Evolutionary conservation across 257 asterid species (phyloP).

Genomic region (Voacanga thouarsii): DNA sequence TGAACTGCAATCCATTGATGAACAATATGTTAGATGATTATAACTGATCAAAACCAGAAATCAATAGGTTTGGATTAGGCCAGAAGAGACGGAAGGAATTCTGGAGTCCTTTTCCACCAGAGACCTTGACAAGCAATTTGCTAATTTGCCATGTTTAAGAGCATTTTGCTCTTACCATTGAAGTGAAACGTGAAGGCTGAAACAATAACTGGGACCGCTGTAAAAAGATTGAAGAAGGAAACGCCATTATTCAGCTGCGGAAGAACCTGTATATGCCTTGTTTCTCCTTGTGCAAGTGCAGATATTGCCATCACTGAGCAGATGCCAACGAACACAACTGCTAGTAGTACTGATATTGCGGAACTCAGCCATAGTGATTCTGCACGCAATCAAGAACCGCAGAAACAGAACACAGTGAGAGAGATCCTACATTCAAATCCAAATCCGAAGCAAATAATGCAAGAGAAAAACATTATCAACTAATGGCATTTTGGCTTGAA

Average conservation of each 20-base stretch:
- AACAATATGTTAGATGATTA: neutral
- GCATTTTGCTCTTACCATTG: conserved; percentile 54
- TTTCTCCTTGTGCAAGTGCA: conserved; percentile 63
- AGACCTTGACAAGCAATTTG: too few species aligned
- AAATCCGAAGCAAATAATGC: neutral
- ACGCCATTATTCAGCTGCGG: conserved; percentile 53
- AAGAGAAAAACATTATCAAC: neutral
- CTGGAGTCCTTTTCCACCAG: neutral
- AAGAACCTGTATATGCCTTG: conserved; percentile 50
- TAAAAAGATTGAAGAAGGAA: conserved; percentile 89
- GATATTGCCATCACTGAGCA: conserved; percentile 75
- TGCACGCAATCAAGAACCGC: conserved; percentile 25
- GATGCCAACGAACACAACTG: conserved; percentile 79
- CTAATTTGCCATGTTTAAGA: neutral
- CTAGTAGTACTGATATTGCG: conserved; percentile 66
- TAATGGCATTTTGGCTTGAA: neutral
- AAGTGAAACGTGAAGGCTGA: conserved; percentile 91
- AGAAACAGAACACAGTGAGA: conserved; percentile 1
- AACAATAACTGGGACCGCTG: conserved; percentile 85
- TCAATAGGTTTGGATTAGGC: neutral
- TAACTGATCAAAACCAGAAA: neutral
- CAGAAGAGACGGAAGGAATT: neutral
- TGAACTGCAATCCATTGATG: conserved; percentile 53
- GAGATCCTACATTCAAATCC: neutral
- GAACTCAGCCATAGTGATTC: conserved; percentile 87